Evolutionary conservation across 2,329 filamentous ascomycete species (phyloP).

Genomic region (Hirsutella minnesotensis): DNA sequence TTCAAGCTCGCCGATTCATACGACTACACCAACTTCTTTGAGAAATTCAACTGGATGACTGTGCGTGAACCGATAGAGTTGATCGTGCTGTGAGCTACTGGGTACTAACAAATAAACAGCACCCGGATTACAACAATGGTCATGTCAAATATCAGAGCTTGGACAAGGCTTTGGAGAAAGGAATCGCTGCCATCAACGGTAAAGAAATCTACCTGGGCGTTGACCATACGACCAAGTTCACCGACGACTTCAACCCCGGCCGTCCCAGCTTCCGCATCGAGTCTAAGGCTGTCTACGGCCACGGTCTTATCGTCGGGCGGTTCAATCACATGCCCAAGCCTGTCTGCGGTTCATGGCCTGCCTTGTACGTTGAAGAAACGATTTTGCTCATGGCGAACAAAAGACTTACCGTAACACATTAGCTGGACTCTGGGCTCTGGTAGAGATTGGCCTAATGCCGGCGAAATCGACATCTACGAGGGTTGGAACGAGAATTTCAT

Average conservation of each 20-base stretch:
- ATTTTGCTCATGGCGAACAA: too few species aligned
- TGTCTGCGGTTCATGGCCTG: slow-evolving; percentile 60
- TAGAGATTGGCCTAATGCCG: slow-evolving; percentile 43
- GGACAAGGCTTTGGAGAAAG: slow-evolving; percentile 18
- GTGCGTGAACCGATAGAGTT: slow-evolving; percentile 13
- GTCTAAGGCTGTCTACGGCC: slow-evolving; percentile 48
- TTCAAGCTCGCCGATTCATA: slow-evolving; percentile 28
- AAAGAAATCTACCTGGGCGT: slow-evolving; percentile 26
- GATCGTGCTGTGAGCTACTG: too few species aligned
- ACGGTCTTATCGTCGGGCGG: slow-evolving; percentile 58
- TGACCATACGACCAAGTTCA: slow-evolving; percentile 17
- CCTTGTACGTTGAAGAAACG: slow-evolving; percentile 34
- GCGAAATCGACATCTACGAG: slow-evolving; percentile 60
- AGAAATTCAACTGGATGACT: slow-evolving; percentile 31
- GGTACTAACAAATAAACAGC: slow-evolving; percentile 6
- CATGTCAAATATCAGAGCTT: slow-evolving; percentile 42
- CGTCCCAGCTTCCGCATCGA: slow-evolving; percentile 51
- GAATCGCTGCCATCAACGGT: slow-evolving; percentile 20
- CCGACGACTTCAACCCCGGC: slow-evolving; percentile 16
- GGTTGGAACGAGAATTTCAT: slow-evolving; percentile 43
- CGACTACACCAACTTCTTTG: slow-evolving; percentile 31
- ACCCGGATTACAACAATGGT: slow-evolving; percentile 49
- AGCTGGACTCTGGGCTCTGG: slow-evolving; percentile 34
- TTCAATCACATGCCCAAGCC: slow-evolving; percentile 55
- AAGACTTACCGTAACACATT: not conserved